Percentiles rank a stretch among this genome's conserved stretches.
Evolutionary conservation across 1,139 yeast genomes (phyloP).

Genomic region (Nakaseomyces kungkrabaensis): DNA sequence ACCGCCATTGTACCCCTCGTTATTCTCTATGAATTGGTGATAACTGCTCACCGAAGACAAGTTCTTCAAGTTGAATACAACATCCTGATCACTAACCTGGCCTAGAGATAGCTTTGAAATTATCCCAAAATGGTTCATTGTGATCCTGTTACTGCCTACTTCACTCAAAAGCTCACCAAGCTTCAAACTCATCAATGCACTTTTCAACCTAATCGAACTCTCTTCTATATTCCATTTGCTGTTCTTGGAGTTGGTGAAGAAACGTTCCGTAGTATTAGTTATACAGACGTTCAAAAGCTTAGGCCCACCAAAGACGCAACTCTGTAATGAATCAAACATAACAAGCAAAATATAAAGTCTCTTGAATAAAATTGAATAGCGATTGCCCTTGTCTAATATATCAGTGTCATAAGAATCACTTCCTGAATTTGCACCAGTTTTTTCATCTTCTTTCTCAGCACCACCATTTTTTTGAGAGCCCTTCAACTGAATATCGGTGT

Average conservation of each 20-base stretch:
- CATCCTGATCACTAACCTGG: neutral
- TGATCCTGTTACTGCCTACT: constrained; percentile 18
- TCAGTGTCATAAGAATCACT: constrained; percentile 5
- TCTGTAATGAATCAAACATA: constrained; percentile 46
- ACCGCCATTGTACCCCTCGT: constrained; percentile 4
- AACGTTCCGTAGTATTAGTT: constrained; percentile 13
- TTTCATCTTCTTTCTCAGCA: neutral
- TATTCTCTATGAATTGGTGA: neutral
- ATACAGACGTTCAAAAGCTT: constrained; percentile 31
- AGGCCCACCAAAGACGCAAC: constrained; percentile 51
- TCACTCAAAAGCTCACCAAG: constrained; percentile 22
- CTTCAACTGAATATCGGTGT: constrained; percentile 16
- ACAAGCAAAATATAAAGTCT: constrained; percentile 41
- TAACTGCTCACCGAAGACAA: neutral
- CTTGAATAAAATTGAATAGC: constrained; percentile 37
- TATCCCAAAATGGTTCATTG: constrained; percentile 6
- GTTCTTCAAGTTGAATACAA: neutral
- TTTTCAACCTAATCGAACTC: constrained; percentile 13
- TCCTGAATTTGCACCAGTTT: constrained; percentile 4
- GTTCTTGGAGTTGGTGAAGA: constrained; percentile 10
- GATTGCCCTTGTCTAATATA: constrained; percentile 23
- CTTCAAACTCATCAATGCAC: constrained; percentile 19
- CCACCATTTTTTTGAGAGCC: neutral
- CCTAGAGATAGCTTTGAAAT: constrained; percentile 3
- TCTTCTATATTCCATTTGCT: constrained; percentile 24